Conservation (phyloP, 306 rosid genomes). For the Cicer arietinum region DNA sequence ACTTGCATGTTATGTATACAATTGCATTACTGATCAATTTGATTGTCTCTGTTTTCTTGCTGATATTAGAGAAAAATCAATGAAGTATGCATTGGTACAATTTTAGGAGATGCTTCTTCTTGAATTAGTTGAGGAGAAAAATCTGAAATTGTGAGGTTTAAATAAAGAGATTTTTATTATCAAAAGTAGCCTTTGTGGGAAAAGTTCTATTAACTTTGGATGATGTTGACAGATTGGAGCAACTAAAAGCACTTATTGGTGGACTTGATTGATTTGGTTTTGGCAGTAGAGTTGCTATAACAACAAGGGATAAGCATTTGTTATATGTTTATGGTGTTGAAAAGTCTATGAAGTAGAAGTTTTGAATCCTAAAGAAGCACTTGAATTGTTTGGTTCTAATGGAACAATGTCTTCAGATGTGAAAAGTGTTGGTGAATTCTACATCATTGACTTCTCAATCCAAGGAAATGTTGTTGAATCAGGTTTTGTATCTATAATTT, state of each 20-base stretch:
- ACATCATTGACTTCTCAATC: neutral
- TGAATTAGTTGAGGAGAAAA: neutral
- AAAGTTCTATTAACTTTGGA: slow-evolving; percentile 32
- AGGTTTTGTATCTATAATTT: neutral
- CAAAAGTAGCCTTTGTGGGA: neutral
- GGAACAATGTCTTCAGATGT: too few species aligned
- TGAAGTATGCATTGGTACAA: slow-evolving; percentile 4
- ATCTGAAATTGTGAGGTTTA: slow-evolving; percentile 2
- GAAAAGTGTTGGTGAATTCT: neutral
- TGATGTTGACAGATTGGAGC: slow-evolving; percentile 10
- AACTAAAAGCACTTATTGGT: slow-evolving; percentile 25
- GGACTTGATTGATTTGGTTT: slow-evolving; percentile 33
- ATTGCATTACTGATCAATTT: slow-evolving; percentile 28
- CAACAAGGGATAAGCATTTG: slow-evolving; percentile 8
- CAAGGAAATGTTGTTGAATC: neutral
- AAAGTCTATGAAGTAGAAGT: slow-evolving; percentile 6
- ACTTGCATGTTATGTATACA: slow-evolving; percentile 25
- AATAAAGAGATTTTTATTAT: slow-evolving; percentile 24
- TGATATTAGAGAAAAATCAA: slow-evolving; percentile 13
- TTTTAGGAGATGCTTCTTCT: slow-evolving; percentile 39
- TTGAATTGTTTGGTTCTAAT: neutral
- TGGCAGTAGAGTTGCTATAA: slow-evolving; percentile 16
- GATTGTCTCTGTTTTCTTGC: slow-evolving; percentile 16
- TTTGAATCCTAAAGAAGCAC: slow-evolving; percentile 24
- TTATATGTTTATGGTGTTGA: slow-evolving; percentile 17